A percentile compares a stretch with the other conserved stretches of the same genome.
Evolutionary conservation across 345 rosid genomes (phyloP).

Genomic region (Gossypium stocksii): DNA sequence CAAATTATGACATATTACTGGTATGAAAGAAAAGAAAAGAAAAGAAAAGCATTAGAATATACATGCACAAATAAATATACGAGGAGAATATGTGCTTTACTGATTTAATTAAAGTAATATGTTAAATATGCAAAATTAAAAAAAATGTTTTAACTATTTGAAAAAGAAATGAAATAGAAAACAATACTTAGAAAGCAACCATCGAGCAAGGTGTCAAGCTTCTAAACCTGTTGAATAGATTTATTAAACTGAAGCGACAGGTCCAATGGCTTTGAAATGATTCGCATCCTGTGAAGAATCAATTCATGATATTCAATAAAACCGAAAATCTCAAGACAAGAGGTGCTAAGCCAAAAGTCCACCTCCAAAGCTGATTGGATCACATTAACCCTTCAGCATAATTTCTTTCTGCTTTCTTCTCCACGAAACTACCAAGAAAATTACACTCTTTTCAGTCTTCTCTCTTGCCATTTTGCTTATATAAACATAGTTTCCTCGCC

Average conservation of each 20-base stretch:
- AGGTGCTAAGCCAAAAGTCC: background rate
- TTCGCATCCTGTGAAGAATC: conserved; percentile 9
- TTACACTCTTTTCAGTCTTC: background rate
- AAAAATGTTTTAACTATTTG: too few relatives aligned
- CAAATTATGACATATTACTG: too few relatives aligned
- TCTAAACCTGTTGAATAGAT: background rate
- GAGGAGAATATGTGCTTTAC: too few relatives aligned
- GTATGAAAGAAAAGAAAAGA: too few relatives aligned
- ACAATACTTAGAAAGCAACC: background rate
- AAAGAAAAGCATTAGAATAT: too few relatives aligned
- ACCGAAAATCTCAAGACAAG: background rate
- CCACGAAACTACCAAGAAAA: background rate
- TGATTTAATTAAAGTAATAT: too few relatives aligned
- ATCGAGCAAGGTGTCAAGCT: background rate
- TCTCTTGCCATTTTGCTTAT: too few relatives aligned
- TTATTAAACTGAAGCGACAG: background rate
- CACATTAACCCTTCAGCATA: background rate
- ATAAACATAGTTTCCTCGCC: too few relatives aligned
- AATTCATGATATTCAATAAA: too few relatives aligned
- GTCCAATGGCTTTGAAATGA: background rate
- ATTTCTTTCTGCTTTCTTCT: background rate
- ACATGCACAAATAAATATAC: too few relatives aligned
- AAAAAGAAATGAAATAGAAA: too few relatives aligned
- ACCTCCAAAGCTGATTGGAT: background rate
- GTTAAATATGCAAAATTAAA: too few relatives aligned